These are phyloP conservation scores for Peronospora belbahrii DNA, from an alignment of 352 stramenopile species.

Conservation along the genomic window DNA sequence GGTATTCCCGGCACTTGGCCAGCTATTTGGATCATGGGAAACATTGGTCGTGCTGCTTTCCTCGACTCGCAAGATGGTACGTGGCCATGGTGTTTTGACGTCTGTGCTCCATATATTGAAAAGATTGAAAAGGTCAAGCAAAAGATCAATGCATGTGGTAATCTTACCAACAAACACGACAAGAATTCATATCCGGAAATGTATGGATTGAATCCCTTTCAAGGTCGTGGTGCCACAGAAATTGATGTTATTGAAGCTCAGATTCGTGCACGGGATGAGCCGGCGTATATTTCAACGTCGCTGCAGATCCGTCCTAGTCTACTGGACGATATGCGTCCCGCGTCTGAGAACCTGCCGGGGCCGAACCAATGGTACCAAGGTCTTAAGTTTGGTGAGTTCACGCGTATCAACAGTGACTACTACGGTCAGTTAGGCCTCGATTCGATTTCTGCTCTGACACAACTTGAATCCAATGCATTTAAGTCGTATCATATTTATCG, in stretches of 20 bases:
- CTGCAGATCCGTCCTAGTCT: conserved; percentile 88
- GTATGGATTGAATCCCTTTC: conserved; percentile 87
- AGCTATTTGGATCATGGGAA: conserved; percentile 96
- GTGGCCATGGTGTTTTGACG: conserved; percentile 96
- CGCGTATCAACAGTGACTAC: conserved; percentile 91
- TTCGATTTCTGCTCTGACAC: conserved; percentile 90
- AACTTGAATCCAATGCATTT: conserved; percentile 89
- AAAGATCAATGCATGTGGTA: conserved; percentile 91
- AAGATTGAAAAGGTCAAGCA: conserved; percentile 88
- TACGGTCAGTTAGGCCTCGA: conserved; percentile 92
- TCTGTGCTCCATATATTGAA: conserved; percentile 78
- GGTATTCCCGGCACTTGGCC: conserved; percentile 94
- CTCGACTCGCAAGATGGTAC: conserved; percentile 88
- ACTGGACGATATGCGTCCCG: conserved; percentile 51
- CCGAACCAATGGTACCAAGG: conserved; percentile 89
- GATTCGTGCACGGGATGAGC: conserved; percentile 78
- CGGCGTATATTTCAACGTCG: conserved; percentile 89
- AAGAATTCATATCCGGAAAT: conserved; percentile 70
- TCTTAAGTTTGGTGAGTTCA: conserved; percentile 79
- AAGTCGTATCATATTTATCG: conserved; percentile 90
- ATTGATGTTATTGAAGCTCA: conserved; percentile 94
- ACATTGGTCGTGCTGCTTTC: conserved; percentile 94
- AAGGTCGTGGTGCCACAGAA: conserved; percentile 93
- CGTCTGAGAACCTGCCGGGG: conserved; percentile 38
- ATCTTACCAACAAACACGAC: conserved; percentile 91